Evolutionary conservation across 169 alveolate species (phyloP), one percentile per base, ranked within the genome.

Genomic region (Cryptosporidium sp.): DNA sequence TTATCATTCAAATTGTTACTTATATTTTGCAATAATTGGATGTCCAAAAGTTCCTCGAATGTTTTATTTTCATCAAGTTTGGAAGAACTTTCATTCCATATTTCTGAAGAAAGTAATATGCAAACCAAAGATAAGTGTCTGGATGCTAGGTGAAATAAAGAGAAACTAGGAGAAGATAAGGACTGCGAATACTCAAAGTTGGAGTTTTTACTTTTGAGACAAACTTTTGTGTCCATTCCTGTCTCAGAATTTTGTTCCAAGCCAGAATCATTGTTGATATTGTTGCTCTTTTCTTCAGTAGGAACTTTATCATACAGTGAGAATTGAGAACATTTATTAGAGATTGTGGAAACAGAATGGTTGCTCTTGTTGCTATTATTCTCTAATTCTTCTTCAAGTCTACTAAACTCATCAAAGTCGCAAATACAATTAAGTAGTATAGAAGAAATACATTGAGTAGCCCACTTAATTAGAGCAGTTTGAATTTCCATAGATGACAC

Each of bases 401-500:
- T 80, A 23, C 68, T 45, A 80, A 80, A 65, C 37, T 80, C 89
- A 2, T 62, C 75, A 31, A 23, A 31, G 39, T 80, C 56, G 35
- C 73, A 80, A 31, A 80, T 14, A 48, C 56, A 60, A 62, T 80
- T 80, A 23, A 80, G 45, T 26, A 80, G 68, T 8, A 80, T 80
- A 16, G 89, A 80, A 21, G 89, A 80, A 29, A 80, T 42, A 42
- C 89, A 80, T 9, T 80, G 89, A 3, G 75, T 61, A 9, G 80
- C 89, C 89, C 89, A 80, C n/a, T 65, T 60, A 42, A 44, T 65
- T 35, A 80, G 33, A 21, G 89, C 89, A 21, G 52, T 65, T 21
- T 80, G 89, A 18, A 80, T 61, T 21, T 80, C 89, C 89, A 80
- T 80, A 37, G 89, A 58, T 26, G 89, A 61, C 0, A 62, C 75